Percentiles rank a stretch among this genome's conserved stretches.
phyloP scores from a whole-genome alignment of 768 basidiomycete species.

The Suillus placidus region DNA sequence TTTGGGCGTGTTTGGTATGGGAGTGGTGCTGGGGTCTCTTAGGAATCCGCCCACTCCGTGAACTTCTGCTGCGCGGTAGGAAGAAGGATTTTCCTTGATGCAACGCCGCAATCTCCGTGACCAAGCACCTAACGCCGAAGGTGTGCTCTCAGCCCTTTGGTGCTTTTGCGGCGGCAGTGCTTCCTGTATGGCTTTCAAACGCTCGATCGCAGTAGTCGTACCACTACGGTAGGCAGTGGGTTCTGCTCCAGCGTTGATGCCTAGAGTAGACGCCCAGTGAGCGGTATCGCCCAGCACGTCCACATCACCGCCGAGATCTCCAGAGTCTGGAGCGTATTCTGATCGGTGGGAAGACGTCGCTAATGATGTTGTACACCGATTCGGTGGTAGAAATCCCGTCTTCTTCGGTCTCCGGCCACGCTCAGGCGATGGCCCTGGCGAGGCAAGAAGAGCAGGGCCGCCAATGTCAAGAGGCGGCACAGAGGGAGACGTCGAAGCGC shows the following conservation, averaged over 20 bases:
- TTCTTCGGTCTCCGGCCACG: conserved; percentile 33
- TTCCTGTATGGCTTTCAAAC: conserved; percentile 25
- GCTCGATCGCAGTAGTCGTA: conserved; percentile 21
- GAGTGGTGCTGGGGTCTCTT: conserved; percentile 28
- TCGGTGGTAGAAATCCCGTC: conserved; percentile 10
- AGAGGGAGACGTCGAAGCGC: conserved; percentile 17
- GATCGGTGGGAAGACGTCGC: conserved; percentile 29
- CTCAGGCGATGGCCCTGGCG: conserved; percentile 27
- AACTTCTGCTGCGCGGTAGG: conserved; percentile 14
- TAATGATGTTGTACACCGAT: conserved; percentile 26
- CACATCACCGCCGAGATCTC: conserved; percentile 22
- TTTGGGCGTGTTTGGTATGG: conserved; percentile 25
- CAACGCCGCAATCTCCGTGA: conserved; percentile 16
- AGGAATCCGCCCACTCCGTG: conserved; percentile 24
- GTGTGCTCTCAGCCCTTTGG: conserved; percentile 35
- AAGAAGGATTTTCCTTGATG: conserved; percentile 16
- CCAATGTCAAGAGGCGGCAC: conserved; percentile 35
- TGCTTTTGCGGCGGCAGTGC: background rate
- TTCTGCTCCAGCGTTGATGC: conserved; percentile 27
- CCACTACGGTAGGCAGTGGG: conserved; percentile 18
- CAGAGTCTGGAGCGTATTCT: conserved; percentile 24
- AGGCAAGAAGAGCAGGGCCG: conserved; percentile 19
- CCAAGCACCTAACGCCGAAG: conserved; percentile 30
- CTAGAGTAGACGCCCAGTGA: conserved; percentile 27
- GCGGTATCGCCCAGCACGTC: conserved; percentile 31